Conservation (phyloP, 1,284 basidiomycete species). For the Papiliotrema nemorosa region DNA sequence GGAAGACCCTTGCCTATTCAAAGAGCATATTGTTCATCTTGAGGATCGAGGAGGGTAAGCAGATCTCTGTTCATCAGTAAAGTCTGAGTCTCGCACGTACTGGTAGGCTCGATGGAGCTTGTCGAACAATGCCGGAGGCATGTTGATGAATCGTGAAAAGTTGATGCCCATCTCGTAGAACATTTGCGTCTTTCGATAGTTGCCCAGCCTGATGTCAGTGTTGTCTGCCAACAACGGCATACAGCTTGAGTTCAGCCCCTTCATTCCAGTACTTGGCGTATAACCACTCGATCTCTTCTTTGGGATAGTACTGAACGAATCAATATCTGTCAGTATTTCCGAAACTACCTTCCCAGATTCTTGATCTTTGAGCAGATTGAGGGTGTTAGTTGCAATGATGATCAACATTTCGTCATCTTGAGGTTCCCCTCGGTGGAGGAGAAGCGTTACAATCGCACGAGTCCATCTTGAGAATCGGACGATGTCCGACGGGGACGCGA, state of each 20-base stretch:
- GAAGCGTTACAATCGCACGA: neutral
- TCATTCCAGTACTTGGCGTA: neutral
- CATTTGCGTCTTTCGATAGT: neutral
- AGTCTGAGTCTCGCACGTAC: neutral
- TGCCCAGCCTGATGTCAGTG: neutral
- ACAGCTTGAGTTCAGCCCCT: neutral
- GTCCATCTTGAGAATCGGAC: neutral
- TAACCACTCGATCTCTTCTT: constrained; percentile 1
- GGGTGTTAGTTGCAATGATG: neutral
- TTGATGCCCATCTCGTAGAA: neutral
- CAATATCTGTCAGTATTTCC: neutral
- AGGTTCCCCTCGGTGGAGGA: neutral
- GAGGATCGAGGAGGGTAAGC: neutral
- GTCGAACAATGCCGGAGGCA: neutral
- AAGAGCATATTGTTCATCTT: neutral
- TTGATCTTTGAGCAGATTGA: neutral
- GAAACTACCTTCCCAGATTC: too few relatives aligned
- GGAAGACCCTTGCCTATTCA: too few relatives aligned
- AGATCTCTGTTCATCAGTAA: neutral
- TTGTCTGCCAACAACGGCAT: neutral
- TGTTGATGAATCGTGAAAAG: neutral
- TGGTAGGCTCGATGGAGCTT: neutral
- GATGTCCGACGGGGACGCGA: neutral
- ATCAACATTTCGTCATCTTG: neutral
- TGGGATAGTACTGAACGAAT: neutral